These are phyloP conservation scores for Saposhnikovia divaricata DNA, from an alignment of 129 eudicot species.

Conservation along the genomic window DNA sequence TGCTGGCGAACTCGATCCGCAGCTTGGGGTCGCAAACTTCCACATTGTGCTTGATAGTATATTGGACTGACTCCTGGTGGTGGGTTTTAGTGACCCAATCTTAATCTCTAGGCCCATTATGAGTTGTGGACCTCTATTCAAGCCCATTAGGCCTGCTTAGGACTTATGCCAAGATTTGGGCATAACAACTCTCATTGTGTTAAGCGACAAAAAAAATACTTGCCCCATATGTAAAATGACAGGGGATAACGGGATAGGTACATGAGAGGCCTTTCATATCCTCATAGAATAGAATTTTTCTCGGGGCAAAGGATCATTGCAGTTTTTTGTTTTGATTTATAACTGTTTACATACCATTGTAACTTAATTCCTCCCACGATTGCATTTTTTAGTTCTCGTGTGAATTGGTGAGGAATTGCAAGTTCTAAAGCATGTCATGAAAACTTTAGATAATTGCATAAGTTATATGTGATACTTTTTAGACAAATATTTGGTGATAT, in stretches of 20 bases:
- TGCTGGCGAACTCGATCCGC: too few species aligned
- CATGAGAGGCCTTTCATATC: constrained; percentile 19
- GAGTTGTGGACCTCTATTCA: too few species aligned
- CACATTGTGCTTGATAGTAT: too few species aligned
- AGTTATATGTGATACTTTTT: neutral
- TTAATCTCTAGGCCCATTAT: too few species aligned
- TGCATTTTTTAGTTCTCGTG: neutral
- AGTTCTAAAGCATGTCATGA: neutral
- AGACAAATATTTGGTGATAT: neutral
- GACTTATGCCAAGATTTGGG: too few species aligned
- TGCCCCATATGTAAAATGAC: constrained; percentile 96
- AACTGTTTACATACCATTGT: neutral
- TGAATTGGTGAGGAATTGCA: neutral
- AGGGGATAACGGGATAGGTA: constrained; percentile 38
- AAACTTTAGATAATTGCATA: neutral
- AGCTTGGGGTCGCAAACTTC: too few species aligned
- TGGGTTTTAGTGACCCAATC: too few species aligned
- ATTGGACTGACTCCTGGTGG: too few species aligned
- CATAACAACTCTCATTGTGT: too few species aligned
- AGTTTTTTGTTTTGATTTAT: neutral
- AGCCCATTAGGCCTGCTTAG: too few species aligned
- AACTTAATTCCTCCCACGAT: neutral
- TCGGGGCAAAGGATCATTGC: neutral
- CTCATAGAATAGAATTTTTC: neutral
- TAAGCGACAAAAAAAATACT: constrained; percentile 67